phyloP scores from a whole-genome alignment of 371 early-diverging fungal genomes.

The Lichtheimia hyalospora region DNA sequence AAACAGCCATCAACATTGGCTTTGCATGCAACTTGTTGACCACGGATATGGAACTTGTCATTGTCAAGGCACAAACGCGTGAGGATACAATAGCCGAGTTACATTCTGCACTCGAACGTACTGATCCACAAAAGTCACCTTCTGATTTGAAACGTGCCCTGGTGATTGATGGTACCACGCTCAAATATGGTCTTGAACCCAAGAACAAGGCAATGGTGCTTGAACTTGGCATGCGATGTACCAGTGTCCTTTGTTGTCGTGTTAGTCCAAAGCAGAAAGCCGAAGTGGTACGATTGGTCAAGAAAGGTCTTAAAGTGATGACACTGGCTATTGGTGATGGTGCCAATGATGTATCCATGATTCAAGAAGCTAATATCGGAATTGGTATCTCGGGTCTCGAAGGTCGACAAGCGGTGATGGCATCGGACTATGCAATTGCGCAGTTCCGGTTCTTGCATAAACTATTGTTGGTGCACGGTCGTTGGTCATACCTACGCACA shows the following conservation, averaged over 20 bases:
- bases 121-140: background rate
- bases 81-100: constrained; percentile 57
- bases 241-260: constrained; percentile 84
- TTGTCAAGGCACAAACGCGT: constrained; percentile 62
- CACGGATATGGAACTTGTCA: constrained; percentile 62
- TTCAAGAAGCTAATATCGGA: constrained; percentile 89
- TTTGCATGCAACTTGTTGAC: constrained; percentile 79
- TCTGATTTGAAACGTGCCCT: constrained; percentile 51
- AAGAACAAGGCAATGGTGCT: constrained; percentile 59
- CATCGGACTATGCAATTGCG: constrained; percentile 87
- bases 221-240: constrained; percentile 65
- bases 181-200: constrained; percentile 75
- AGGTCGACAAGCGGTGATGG: constrained; percentile 90
- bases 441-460: constrained; percentile 78
- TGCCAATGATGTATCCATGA: constrained; percentile 95
- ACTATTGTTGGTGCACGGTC: constrained; percentile 80
- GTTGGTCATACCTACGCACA: constrained; percentile 82
- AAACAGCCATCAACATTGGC: constrained; percentile 97
- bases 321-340: constrained; percentile 89
- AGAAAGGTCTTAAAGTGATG: constrained; percentile 67
- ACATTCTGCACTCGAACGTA: constrained; percentile 23
- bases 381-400: constrained; percentile 94
- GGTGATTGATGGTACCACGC: constrained; percentile 89
- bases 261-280: constrained; percentile 91
- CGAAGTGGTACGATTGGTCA: constrained; percentile 65